Evolutionary conservation across 192 early-diverging fungal species (phyloP).

Genomic region (Coemansia sp.): DNA sequence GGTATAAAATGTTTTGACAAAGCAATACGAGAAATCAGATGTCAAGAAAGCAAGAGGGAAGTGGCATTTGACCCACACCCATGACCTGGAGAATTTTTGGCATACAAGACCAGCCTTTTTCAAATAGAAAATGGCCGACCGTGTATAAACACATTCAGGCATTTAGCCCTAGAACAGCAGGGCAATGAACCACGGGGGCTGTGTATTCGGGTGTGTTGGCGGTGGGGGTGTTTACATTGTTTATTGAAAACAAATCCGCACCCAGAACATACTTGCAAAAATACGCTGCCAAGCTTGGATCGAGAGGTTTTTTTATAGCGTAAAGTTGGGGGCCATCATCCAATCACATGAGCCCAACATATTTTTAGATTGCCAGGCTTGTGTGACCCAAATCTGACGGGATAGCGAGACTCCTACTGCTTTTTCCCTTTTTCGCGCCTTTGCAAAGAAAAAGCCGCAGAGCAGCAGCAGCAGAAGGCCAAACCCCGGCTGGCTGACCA

Average conservation of each 20-base stretch:
- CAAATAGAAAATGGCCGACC: background rate
- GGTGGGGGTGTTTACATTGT: too few relatives aligned
- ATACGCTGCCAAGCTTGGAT: background rate
- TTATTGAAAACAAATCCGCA: too few relatives aligned
- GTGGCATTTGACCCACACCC: background rate
- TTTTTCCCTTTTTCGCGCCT: background rate
- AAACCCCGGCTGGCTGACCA: too few relatives aligned
- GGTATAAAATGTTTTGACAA: background rate
- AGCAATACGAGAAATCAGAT: background rate
- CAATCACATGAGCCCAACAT: constrained; percentile 21
- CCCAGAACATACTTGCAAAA: too few relatives aligned
- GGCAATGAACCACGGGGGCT: too few relatives aligned
- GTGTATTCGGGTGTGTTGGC: too few relatives aligned
- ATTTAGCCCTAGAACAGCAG: too few relatives aligned
- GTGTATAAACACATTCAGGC: too few relatives aligned
- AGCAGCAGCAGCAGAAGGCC: background rate
- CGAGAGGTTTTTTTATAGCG: background rate
- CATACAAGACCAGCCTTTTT: background rate
- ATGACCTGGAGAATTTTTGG: too few relatives aligned
- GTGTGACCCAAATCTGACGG: background rate
- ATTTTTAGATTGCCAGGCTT: constrained; percentile 19
- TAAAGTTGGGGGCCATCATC: background rate
- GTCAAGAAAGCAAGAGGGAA: background rate
- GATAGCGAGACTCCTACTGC: too few relatives aligned
- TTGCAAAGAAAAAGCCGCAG: background rate